Base-by-base conservation (phyloP, 169 alveolate species). In the Plasmodium vivax region DNA sequence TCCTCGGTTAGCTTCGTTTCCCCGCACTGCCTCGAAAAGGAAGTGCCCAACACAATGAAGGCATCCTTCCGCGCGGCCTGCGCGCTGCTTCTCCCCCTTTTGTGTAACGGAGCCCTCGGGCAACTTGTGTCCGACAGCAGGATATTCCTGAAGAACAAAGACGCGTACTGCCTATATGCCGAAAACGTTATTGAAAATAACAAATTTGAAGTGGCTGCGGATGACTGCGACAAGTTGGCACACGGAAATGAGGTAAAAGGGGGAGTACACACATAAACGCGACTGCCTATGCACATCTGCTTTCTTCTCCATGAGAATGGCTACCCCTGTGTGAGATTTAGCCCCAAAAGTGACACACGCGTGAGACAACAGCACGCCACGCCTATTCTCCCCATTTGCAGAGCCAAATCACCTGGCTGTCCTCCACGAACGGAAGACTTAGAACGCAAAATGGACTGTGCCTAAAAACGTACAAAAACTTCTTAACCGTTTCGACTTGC, bases 211-310 rank as follows among this genome's bases (percentile, higher is more conserved):
- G 83, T 90, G 62, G 83, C 92, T 10, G 36, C 84, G 10, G 94
- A 90, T 81, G 77, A 81, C 32, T 90, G 94, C 51, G 94, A 90
- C 36, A 90, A 80, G 74, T 38, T 81, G 16, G 92, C 88, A 10
- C 94, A 90, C 30, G 91, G 74, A 81, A 45, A 74, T 90, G 94
- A 90, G 94, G 94, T 90, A 90, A 90, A 62, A n/a, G 27, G 74
- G 58, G 32, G 23, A 14, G 23, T 51, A 51, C 4, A 51, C 19
- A 51, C 7, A 12, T 51, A 51, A n/a, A 77, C 23, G 38, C 27
- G 27, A 68, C 77, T 19, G 77, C 9, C 19, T 16, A 5, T 10
- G 34, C 27, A 27, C 6, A 68, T 68, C 7, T 23, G 14, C 38
- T 27, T 27, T 68, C 6, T 6, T 19, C 16, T 68, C 38, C 77